Evolutionary conservation across 1,139 yeast species (phyloP), one percentile per base, ranked within the genome.

Genomic region (Candida glucosophila): DNA sequence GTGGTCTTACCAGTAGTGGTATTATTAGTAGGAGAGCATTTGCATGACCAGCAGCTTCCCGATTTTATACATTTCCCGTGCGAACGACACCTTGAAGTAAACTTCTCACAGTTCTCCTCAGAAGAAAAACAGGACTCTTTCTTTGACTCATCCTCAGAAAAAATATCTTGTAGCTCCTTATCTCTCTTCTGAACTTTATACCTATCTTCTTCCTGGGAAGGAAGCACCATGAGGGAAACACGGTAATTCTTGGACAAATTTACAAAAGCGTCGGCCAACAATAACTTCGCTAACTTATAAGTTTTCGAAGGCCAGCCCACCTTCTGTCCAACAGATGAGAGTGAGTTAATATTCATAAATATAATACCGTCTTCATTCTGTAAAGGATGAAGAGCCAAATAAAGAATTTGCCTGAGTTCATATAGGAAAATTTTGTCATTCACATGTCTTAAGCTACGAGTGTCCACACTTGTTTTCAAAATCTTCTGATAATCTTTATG

Each of bases 1-100:
- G 77, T 73, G 15, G 85, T 77, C 35, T 60, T 60, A 28, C 60
- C 55, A 19, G 51, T 52, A 24, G 57, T 53, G 37, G 58, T 48
- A 45, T 73, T 59, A 34, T 49, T 57, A 12, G 76, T 61, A 10
- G 80, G 50, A 14, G 62, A 47, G 50, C 88, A 78, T 23, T 58
- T 54, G 54, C 90, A 79, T 22, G 62, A 54, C 68, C 70, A 78
- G 43, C 74, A 67, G 20, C 50, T 52, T 14, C 42, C 29, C 14
- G 55, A 54, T 39, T 63, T 50, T 14, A 63, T 41, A 44, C 86
- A 77, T 9, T 49, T 29, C n/a, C 90, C 90, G 40, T 73, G 83
- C 22, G 69, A 65, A 15, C 71, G 65, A 53, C 90, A 79, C 28
- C 58, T 54, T 31, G 61, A 50, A 12, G 88, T 77, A 17, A 60